A percentile compares a stretch with the other conserved stretches of the same genome.
Evolutionary conservation across 768 basidiomycete species (phyloP).

Genomic region (Suillus fuscotomentosus): DNA sequence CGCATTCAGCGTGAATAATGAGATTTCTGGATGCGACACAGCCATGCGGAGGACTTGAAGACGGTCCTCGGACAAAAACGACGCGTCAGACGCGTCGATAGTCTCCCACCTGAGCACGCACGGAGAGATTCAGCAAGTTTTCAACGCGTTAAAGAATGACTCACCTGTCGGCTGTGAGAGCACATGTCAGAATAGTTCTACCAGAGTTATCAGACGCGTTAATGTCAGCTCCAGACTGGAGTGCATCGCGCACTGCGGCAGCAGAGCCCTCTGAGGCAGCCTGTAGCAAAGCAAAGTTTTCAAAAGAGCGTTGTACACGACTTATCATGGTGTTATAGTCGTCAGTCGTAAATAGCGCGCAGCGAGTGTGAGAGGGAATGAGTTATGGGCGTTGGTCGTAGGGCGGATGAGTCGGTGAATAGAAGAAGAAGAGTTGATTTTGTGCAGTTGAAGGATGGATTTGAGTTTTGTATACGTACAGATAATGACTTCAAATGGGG

Average conservation of each 20-base stretch:
- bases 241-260: slow-evolving; percentile 48
- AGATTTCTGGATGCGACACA: slow-evolving; percentile 53
- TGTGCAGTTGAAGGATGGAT: slow-evolving; percentile 7
- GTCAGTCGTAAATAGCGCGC: slow-evolving; percentile 29
- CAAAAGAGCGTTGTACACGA: slow-evolving; percentile 38
- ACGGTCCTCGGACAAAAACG: slow-evolving; percentile 56
- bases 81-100: slow-evolving; percentile 69
- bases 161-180: slow-evolving; percentile 71
- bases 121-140: slow-evolving; percentile 7
- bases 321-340: slow-evolving; percentile 35
- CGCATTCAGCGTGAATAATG: slow-evolving; percentile 72
- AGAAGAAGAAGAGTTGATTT: slow-evolving; percentile 5
- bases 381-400: slow-evolving; percentile 9
- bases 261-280: slow-evolving; percentile 60
- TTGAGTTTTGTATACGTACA: slow-evolving; percentile 23
- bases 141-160: slow-evolving; percentile 19
- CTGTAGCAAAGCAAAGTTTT: slow-evolving; percentile 45
- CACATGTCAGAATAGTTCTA: slow-evolving; percentile 64
- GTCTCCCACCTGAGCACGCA: slow-evolving; percentile 56
- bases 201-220: slow-evolving; percentile 63
- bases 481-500: slow-evolving; percentile 21
- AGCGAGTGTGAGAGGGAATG: slow-evolving; percentile 2
- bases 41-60: slow-evolving; percentile 57
- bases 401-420: slow-evolving; percentile 16
- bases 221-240: slow-evolving; percentile 63